Evolutionary conservation across 345 rosid species (phyloP).

Genomic region (Eucalyptus coolabah): DNA sequence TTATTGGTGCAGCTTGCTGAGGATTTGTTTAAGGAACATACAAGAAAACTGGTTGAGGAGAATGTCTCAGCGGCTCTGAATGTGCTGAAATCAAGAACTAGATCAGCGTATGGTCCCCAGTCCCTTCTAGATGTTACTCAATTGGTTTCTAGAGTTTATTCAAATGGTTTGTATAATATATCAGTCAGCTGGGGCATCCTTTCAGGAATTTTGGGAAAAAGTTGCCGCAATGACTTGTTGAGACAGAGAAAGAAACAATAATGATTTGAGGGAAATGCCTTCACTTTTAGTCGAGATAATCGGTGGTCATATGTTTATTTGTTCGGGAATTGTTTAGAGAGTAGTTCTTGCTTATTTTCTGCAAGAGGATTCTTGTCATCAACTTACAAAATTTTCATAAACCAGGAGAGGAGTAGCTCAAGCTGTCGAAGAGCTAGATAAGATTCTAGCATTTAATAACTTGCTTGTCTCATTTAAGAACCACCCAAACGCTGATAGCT

Average conservation of each 20-base stretch:
- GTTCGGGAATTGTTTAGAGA: background rate
- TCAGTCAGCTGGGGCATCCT: background rate
- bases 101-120: constrained; percentile 43
- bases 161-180: background rate
- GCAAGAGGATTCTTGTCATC: background rate
- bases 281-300: background rate
- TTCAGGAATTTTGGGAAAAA: background rate
- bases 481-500: constrained; percentile 51
- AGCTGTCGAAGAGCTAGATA: constrained; percentile 73
- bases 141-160: background rate
- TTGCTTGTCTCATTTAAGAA: constrained; percentile 52
- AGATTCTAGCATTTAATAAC: constrained; percentile 63
- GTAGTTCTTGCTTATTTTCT: background rate
- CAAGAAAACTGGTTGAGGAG: constrained; percentile 54
- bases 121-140: background rate
- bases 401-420: constrained; percentile 20
- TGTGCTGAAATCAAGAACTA: constrained; percentile 68
- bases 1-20: constrained; percentile 61
- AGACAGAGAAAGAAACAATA: background rate
- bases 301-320: background rate
- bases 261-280: background rate
- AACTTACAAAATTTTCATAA: background rate
- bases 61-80: constrained; percentile 56
- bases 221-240: background rate
- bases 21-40: constrained; percentile 65